Evolutionary conservation across 805 yeast genomes (phyloP).

Genomic region (Starmerella khaoyaiensis): DNA sequence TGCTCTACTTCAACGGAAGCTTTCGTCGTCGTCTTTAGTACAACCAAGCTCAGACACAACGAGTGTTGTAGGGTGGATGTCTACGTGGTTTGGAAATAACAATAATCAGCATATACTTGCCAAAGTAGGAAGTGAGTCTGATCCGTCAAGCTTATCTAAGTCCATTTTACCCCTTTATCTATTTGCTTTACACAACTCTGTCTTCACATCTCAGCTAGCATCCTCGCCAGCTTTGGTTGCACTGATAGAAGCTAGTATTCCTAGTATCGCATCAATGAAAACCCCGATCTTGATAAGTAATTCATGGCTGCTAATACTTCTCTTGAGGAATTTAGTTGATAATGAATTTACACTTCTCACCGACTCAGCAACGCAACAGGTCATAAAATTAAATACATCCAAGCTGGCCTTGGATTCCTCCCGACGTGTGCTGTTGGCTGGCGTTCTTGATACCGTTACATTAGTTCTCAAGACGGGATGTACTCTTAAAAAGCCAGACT

Average conservation of each 20-base stretch:
- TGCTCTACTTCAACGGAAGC: conserved; percentile 22
- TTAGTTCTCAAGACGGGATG: conserved; percentile 27
- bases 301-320: conserved; percentile 24
- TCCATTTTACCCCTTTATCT: conserved; percentile 25
- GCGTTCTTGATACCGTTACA: conserved; percentile 27
- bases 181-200: conserved; percentile 28
- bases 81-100: conserved; percentile 1
- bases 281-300: conserved; percentile 23
- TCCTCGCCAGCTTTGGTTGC: conserved; percentile 22
- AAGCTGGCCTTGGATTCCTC: conserved; percentile 18
- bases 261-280: conserved; percentile 24
- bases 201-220: conserved; percentile 25
- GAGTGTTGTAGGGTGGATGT: conserved; percentile 2
- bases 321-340: conserved; percentile 27
- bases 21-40: no score
- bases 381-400: conserved; percentile 14
- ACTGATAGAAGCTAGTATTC: conserved; percentile 26
- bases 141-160: neutral
- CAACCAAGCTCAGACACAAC: neutral
- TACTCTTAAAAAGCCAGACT: conserved; percentile 17
- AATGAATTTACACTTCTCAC: conserved; percentile 8
- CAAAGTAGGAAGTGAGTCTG: no score
- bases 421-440: conserved; percentile 25
- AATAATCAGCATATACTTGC: no score
- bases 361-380: conserved; percentile 9